Percentiles rank a stretch among this genome's conserved stretches.
phyloP scores from a whole-genome alignment of 2,329 filamentous ascomycete genomes.

The Exophiala aquamarina region DNA sequence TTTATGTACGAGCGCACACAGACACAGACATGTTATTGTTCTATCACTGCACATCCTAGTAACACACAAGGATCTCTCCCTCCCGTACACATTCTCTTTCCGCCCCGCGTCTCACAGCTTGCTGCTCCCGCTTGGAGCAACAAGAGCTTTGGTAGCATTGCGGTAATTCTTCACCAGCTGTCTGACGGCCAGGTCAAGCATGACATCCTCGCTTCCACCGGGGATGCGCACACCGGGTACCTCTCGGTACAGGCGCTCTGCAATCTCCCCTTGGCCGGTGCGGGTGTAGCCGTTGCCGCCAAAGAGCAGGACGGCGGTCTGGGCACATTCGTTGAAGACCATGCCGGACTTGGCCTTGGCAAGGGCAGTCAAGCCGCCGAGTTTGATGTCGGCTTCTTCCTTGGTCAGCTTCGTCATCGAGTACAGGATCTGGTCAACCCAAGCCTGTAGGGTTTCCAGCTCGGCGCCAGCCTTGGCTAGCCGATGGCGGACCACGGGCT shows the following conservation, averaged over 20 bases:
- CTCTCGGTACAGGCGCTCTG: conserved; percentile 65
- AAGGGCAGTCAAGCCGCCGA: conserved; percentile 70
- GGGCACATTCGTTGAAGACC: conserved; percentile 69
- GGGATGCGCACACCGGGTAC: conserved; percentile 63
- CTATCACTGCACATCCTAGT: no score
- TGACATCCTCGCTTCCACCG: conserved; percentile 70
- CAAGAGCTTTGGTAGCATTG: conserved; percentile 22
- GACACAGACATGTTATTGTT: no score
- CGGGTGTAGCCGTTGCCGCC: conserved; percentile 72
- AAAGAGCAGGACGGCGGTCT: conserved; percentile 69
- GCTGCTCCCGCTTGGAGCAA: conserved; percentile 21
- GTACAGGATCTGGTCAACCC: conserved; percentile 49
- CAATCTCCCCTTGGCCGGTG: conserved; percentile 67
- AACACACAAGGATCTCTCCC: no score
- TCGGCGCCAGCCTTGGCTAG: conserved; percentile 68
- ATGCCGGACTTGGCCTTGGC: conserved; percentile 71
- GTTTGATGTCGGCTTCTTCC: conserved; percentile 46
- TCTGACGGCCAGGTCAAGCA: conserved; percentile 67
- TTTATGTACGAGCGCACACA: no score
- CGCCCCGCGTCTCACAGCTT: conserved; percentile 25
- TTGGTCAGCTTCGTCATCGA: conserved; percentile 58
- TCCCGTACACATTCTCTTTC: no score
- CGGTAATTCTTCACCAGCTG: conserved; percentile 69
- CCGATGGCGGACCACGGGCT: conserved; percentile 72
- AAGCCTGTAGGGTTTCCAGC: conserved; percentile 69